Evolutionary conservation across 768 basidiomycete genomes (phyloP), one percentile per base, ranked within the genome.

Genomic region (Rhizopogon salebrosus): DNA sequence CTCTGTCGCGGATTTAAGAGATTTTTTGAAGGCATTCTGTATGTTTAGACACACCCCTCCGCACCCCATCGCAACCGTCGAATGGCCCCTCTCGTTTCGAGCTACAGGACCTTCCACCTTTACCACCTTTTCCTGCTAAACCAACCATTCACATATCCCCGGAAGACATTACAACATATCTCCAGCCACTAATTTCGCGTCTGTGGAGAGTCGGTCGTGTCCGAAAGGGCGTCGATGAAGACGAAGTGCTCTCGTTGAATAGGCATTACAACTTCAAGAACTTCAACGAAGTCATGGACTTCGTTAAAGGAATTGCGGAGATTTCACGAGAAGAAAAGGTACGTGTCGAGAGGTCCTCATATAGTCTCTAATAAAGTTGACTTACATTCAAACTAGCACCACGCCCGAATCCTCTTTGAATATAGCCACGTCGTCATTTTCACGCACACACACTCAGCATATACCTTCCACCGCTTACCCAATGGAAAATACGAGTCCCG

Each of bases 161-260:
- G 16, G 42, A 53, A 2, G 72, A 77, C 13, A 53, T 74, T 11
- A 60, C 66, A 23, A 49, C 52, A 18, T 75, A 62, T 37, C 53
- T 79, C 9, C 50, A 53, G 34, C 76, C 77, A 2, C 64, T 80
- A 7, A 64, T 72, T 55, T 59, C 57, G 27, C 64, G 54, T 41
- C 55, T 65, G 18, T 69, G 67, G 67, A 59, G 62, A 24, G 53
- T 69, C 13, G 54, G 48, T 34, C 58, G 14, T n/a, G 41, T 65
- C 2, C 51, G 49, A 6, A 37, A 40, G 5, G 55, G 13, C 29
- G 36, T 40, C 45, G 53, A 43, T 7, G 54, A 55, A 42, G 41
- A 39, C 13, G 57, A 62, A 41, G 57, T 60, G 35, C 50, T 65
- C 8, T 54, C 57, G 10, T 34, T 69, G 49, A 56, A 67, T 37